Base-by-base conservation (phyloP, 345 rosid genomes). In the Isatis tinctoria region DNA sequence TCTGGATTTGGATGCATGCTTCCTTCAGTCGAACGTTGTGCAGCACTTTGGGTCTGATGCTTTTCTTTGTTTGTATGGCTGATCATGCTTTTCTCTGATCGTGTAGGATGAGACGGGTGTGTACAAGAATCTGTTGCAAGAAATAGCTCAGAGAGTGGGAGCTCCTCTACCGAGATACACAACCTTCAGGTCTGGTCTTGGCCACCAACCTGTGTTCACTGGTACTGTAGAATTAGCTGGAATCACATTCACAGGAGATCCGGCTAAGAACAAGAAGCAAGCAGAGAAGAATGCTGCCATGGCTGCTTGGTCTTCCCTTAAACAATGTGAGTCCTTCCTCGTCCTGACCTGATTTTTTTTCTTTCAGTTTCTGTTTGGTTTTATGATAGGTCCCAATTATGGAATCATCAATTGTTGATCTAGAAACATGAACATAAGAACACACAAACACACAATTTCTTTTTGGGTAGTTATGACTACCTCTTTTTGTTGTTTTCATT, bases 221-320 rank as follows among this genome's bases (percentile, higher is more conserved):
- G 99, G 99, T n/a, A 88, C 84, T 0, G 99, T 95, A 6, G 97
- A 95, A 70, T 83, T 95, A 78, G 99, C 99, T 27, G 96, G 93
- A 45, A 88, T 95, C 62, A 83, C 83, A 17, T 95, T 95, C 83
- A 92, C 89, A 0, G 99, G 99, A 24, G 97, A 92, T 68, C 85
- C 90, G 43, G 99, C 99, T 40, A 95, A 95, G 84, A 95, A 87
- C 70, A 95, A 95, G 84, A 95, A 95, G 62, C 99, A 95, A 78
- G 99, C 99, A 5, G 99, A 95, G 83, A 95, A 95, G 82, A 95
- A 95, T 83, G 97, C 99, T 17, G 99, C 99, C 45, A 90, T 95
- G 99, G 86, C 99, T 56, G 96, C 99, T 47, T 95, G 99, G 99
- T 83, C 93, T 63, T 92, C 97, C 54, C 79, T 95, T 6, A 95